Conservation (phyloP, 371 early-diverging fungal genomes). For the Encephalitozoon cuniculi region DNA sequence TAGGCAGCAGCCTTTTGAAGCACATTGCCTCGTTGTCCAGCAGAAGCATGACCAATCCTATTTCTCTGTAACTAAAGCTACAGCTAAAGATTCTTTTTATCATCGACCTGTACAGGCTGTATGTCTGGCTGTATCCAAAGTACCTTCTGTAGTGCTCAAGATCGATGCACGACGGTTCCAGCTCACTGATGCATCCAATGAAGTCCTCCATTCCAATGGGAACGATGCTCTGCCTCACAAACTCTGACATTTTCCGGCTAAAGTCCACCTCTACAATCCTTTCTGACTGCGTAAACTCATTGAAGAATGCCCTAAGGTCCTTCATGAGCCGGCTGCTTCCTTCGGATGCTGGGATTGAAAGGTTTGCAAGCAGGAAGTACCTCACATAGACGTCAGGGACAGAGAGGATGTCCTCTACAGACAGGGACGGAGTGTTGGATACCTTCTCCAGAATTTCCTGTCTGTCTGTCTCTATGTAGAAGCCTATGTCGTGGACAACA, state of each 20-base stretch:
- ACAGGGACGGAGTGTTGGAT: background rate
- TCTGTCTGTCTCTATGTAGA: background rate
- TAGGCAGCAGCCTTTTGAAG: slow-evolving; percentile 36
- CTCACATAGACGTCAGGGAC: background rate
- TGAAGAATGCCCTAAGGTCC: background rate
- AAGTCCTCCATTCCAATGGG: background rate
- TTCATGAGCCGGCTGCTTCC: background rate
- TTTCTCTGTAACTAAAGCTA: slow-evolving; percentile 13
- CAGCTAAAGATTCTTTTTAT: slow-evolving; percentile 23
- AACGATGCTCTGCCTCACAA: background rate
- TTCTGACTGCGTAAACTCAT: background rate
- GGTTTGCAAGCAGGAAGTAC: background rate
- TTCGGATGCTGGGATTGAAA: background rate
- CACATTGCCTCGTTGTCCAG: slow-evolving; percentile 47
- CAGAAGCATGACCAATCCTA: slow-evolving; percentile 17
- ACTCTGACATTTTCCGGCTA: background rate
- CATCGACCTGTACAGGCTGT: slow-evolving; percentile 39
- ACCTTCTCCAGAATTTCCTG: background rate
- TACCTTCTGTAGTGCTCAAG: slow-evolving; percentile 31
- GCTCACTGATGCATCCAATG: background rate
- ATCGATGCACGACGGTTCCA: background rate
- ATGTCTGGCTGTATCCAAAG: slow-evolving; percentile 50
- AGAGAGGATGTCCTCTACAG: background rate
- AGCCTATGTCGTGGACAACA: background rate
- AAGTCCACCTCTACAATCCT: background rate